Evolutionary conservation across 2,329 filamentous ascomycete genomes (phyloP), one percentile per base, ranked within the genome.

Genomic region (Microsporum ferrugineum): DNA sequence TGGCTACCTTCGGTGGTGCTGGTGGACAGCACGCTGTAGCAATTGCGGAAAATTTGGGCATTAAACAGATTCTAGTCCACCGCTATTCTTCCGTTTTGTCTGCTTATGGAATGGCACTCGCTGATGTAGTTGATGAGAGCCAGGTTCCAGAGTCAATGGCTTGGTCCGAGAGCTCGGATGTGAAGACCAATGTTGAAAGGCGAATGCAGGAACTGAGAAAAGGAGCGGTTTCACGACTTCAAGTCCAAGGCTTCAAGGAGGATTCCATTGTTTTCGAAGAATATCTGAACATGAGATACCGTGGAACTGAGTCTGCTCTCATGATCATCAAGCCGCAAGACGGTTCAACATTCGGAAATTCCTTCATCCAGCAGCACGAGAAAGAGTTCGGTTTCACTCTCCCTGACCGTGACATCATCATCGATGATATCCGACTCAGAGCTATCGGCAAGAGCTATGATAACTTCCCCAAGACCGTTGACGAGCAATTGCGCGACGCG

Each of bases 311-410:
- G 71, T 95, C 90, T 5, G 89, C 91, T 0, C 80, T 96, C 47
- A 96, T 96, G 91, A 84, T 95, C 56, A 76, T 94, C 65, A 89
- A 87, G 72, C 89, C 91, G 0, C 75, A 83, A 62, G 79, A 80
- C 43, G 82, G 86, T 6, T 95, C 88, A 88, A 88, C 86, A 0
- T 96, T 91, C 73, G 89, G 87, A 2, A 83, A 86, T 65, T 91
- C 89, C 0, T 96, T 97, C 68, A 79, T 95, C 36, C 84, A 85
- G 67, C 89, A 95, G 67, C 91, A 96, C 70, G 86, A 90, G 59
- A 91, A 94, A 70, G 91, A 96, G 70, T 96, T 96, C 70, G 91
- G 91, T 0, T 96, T 96, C 69, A 95, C 88, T 0, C 78, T 96
- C 1, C 84, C 85, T 29, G 88, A 95, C 62, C 81, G 91, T 60